These are phyloP conservation scores for Dichotomopilus funicola DNA, from an alignment of 2,329 filamentous ascomycete species.

Conservation along the genomic window DNA sequence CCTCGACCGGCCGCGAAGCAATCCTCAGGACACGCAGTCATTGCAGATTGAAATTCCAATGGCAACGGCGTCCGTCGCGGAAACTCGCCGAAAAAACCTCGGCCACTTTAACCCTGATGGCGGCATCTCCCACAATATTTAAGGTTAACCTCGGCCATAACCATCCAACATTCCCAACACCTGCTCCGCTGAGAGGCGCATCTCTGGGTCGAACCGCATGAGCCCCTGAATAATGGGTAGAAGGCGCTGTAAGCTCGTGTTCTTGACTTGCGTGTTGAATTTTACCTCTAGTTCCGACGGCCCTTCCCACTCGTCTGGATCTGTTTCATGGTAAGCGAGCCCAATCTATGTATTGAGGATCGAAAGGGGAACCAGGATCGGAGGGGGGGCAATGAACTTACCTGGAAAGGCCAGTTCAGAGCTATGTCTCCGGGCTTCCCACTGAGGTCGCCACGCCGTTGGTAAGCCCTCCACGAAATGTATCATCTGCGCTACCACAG, in stretches of 20 bases:
- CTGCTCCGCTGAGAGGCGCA: slow-evolving; percentile 1
- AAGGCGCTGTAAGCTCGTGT: background rate
- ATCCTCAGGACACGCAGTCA: too few species aligned
- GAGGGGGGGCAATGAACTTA: background rate
- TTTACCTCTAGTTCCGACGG: background rate
- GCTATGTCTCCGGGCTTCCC: background rate
- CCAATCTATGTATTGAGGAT: background rate
- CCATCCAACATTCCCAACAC: background rate
- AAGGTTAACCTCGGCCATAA: too few species aligned
- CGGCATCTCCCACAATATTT: too few species aligned
- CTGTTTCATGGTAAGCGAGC: background rate
- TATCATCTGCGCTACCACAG: slow-evolving; percentile 6
- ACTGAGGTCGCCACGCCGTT: background rate
- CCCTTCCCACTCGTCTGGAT: background rate
- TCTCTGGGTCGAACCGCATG: slow-evolving; percentile 3
- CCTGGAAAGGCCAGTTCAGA: background rate
- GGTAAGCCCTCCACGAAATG: slow-evolving; percentile 9
- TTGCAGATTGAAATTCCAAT: too few species aligned
- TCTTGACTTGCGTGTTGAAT: background rate
- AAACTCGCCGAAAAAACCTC: too few species aligned
- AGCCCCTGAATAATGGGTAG: slow-evolving; percentile 2
- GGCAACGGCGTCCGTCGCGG: too few species aligned
- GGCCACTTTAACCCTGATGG: too few species aligned
- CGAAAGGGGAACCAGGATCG: background rate
- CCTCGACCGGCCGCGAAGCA: too few species aligned